Evolutionary conservation across 352 stramenopile genomes (phyloP).

Genomic region (Globisporangium perplexum): DNA sequence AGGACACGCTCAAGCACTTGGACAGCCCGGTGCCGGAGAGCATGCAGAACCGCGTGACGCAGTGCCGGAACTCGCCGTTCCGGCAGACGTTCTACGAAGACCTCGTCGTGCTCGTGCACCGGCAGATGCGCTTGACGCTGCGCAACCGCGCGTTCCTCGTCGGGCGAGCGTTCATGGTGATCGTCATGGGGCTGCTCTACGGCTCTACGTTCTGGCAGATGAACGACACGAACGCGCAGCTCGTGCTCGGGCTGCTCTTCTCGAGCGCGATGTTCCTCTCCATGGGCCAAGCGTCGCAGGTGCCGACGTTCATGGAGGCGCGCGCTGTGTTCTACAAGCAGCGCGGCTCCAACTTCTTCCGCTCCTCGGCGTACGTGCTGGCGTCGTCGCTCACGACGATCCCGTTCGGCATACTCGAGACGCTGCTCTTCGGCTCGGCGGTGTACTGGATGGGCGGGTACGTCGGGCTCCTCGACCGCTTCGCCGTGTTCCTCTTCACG

Average conservation of each 20-base stretch:
- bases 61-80: slow-evolving; percentile 15
- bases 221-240: slow-evolving; percentile 39
- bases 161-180: slow-evolving; percentile 43
- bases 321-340: slow-evolving; percentile 89
- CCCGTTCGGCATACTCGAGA: slow-evolving; percentile 62
- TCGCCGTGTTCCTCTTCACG: slow-evolving; percentile 57
- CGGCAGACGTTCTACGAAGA: slow-evolving; percentile 47
- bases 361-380: slow-evolving; percentile 76
- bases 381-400: slow-evolving; percentile 40
- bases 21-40: slow-evolving; percentile 3
- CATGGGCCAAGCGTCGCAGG: slow-evolving; percentile 56
- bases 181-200: slow-evolving; percentile 64
- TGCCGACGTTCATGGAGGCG: slow-evolving; percentile 77
- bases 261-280: slow-evolving; percentile 84
- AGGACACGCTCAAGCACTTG: slow-evolving; percentile 38
- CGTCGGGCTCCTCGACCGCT: slow-evolving; percentile 28
- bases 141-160: slow-evolving; percentile 44
- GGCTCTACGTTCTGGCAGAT: slow-evolving; percentile 63
- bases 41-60: slow-evolving; percentile 5
- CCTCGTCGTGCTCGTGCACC: slow-evolving; percentile 31
- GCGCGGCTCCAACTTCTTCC: slow-evolving; percentile 83
- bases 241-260: slow-evolving; percentile 85
- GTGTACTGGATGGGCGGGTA: slow-evolving; percentile 91
- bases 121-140: slow-evolving; percentile 66
- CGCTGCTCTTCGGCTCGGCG: slow-evolving; percentile 77